Percentiles rank a stretch among this genome's conserved stretches.
Evolutionary conservation across 1,284 basidiomycete genomes (phyloP).

Genomic region (Rhodotorula sp.): DNA sequence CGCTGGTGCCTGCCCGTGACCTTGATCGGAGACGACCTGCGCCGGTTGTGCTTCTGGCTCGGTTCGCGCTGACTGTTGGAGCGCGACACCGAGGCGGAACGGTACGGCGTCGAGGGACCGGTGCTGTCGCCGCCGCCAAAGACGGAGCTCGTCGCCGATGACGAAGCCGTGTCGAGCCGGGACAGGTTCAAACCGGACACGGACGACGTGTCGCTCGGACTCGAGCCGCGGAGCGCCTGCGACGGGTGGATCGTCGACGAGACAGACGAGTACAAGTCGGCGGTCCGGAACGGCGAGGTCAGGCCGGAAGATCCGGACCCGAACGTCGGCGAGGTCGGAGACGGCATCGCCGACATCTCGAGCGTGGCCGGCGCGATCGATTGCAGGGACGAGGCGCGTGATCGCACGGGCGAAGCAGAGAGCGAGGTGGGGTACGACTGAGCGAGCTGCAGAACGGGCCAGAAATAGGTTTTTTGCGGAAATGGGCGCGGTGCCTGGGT

Average conservation of each 20-base stretch:
- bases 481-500: too few species aligned
- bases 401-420: constrained; percentile 20
- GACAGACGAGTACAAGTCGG: constrained; percentile 11
- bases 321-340: constrained; percentile 18
- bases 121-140: constrained; percentile 22
- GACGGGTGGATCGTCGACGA: constrained; percentile 33
- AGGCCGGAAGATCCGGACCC: constrained; percentile 18
- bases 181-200: constrained; percentile 25
- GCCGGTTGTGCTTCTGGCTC: constrained; percentile 16
- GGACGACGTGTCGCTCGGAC: constrained; percentile 30
- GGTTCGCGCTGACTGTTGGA: constrained; percentile 14
- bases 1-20: constrained; percentile 9
- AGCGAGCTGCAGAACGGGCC: background rate
- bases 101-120: constrained; percentile 19
- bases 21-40: constrained; percentile 34
- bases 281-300: constrained; percentile 34
- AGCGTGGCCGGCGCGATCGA: constrained; percentile 10
- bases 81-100: constrained; percentile 18
- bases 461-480: too few species aligned
- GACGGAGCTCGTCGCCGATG: constrained; percentile 26
- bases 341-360: constrained; percentile 19
- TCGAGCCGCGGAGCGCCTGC: constrained; percentile 29
- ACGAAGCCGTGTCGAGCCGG: constrained; percentile 23
- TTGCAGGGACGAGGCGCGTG: constrained; percentile 22
- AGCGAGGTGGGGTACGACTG: constrained; percentile 18